Conservation (phyloP, 2,329 filamentous ascomycete species). For the Penicillium verrucosum region DNA sequence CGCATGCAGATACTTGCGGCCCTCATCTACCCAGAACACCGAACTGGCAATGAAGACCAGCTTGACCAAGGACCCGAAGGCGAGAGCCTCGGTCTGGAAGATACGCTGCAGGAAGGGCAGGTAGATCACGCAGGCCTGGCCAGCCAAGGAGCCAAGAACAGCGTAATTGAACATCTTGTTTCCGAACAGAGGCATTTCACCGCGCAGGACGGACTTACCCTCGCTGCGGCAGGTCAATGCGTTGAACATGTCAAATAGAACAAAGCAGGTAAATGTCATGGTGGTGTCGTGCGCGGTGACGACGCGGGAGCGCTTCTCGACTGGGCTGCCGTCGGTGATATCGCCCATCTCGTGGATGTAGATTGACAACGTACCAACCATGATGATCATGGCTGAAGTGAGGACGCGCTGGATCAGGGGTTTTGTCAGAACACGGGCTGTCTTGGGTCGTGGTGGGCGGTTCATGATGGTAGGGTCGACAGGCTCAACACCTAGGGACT, state of each 20-base stretch:
- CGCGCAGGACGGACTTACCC: slow-evolving; percentile 79
- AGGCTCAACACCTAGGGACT: slow-evolving; percentile 91
- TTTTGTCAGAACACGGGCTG: slow-evolving; percentile 85
- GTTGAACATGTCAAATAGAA: slow-evolving; percentile 99
- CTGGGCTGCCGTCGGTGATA: slow-evolving; percentile 45
- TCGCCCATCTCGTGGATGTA: slow-evolving; percentile 92
- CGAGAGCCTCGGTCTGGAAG: slow-evolving; percentile 89
- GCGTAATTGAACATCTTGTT: slow-evolving; percentile 98
- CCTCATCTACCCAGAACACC: slow-evolving; percentile 94
- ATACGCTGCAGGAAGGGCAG: slow-evolving; percentile 89
- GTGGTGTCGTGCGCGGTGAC: slow-evolving; percentile 94
- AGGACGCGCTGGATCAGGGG: slow-evolving; percentile 79
- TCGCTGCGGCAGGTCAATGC: slow-evolving; percentile 90
- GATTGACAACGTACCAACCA: slow-evolving; percentile 84
- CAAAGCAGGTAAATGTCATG: slow-evolving; percentile 99
- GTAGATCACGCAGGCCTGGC: slow-evolving; percentile 90
- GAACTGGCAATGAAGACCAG: slow-evolving; percentile 75
- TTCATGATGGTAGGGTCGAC: slow-evolving; percentile 95
- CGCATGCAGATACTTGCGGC: slow-evolving; percentile 64
- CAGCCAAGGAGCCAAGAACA: slow-evolving; percentile 76
- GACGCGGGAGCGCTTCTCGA: slow-evolving; percentile 49
- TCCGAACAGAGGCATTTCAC: slow-evolving; percentile 76
- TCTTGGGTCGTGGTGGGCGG: slow-evolving; percentile 79
- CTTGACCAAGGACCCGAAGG: slow-evolving; percentile 68
- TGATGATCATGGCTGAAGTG: slow-evolving; percentile 83